Percentiles rank a stretch among this genome's conserved stretches.
phyloP scores from a whole-genome alignment of 148 eudicot genomes.

The Pharnaceum exiguum region DNA sequence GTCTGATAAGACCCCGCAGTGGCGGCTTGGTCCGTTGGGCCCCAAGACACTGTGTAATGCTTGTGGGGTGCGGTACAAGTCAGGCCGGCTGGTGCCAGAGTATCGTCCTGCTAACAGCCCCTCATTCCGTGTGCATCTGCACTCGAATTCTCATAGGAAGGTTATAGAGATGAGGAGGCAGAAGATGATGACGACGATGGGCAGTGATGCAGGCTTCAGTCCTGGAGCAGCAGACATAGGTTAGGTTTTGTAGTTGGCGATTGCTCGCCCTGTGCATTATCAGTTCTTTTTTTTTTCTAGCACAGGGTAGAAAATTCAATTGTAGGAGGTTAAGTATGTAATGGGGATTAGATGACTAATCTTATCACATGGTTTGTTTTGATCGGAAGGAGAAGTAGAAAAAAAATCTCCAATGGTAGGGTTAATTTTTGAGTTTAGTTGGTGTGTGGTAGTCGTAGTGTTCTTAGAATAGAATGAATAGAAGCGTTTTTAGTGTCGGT shows the following conservation, averaged over 20 bases:
- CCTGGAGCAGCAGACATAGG: background rate
- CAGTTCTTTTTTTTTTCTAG: constrained; percentile 8
- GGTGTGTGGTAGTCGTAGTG: constrained; percentile 10
- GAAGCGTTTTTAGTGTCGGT: constrained; percentile 15
- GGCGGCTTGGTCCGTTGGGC: constrained; percentile 84
- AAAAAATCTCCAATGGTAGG: constrained; percentile 3
- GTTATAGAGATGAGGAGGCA: constrained; percentile 77
- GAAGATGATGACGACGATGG: constrained; percentile 27
- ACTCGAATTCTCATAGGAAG: constrained; percentile 88
- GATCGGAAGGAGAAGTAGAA: background rate
- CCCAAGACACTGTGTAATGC: constrained; percentile 89
- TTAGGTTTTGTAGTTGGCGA: constrained; percentile 6
- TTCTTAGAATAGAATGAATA: constrained; percentile 21
- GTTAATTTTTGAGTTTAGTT: constrained; percentile 8
- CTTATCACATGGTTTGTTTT: constrained; percentile 12
- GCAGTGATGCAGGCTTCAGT: background rate
- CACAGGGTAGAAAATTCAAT: constrained; percentile 22
- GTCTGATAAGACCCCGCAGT: constrained; percentile 82
- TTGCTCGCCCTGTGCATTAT: background rate
- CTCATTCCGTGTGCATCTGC: constrained; percentile 56
- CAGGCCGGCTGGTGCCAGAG: constrained; percentile 81
- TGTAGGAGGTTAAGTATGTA: constrained; percentile 5
- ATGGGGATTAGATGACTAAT: constrained; percentile 13
- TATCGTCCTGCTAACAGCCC: constrained; percentile 88
- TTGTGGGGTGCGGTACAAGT: constrained; percentile 88